Base-by-base conservation (phyloP, 2,329 filamentous ascomycete species). In the Trichoderma cornu-damae region DNA sequence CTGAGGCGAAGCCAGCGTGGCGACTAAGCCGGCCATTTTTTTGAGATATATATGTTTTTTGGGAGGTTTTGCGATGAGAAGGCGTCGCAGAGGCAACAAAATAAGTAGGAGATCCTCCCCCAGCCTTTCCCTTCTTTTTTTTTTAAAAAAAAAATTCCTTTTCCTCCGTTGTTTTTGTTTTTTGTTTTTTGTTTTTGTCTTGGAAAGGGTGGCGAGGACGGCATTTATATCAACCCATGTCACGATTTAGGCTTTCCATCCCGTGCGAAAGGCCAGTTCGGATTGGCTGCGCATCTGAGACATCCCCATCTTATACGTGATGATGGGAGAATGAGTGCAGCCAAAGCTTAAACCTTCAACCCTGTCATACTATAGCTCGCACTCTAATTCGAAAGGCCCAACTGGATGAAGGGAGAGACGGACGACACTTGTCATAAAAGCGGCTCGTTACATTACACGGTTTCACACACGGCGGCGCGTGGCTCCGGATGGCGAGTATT, bases 1-100 rank as follows among this genome's bases (percentile, higher is more conserved):
- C 22, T 51, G 56, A 9, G 60, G 59, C 40, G 52, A 43, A 26
- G 40, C 47, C 11, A 64, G 22, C 2, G 50, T 18, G 18, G 43
- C 53, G 8, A 56, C 20, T 6, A 58, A 22, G 44, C 32, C 35
- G 26, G 28, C 56, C 55, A 58, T 59, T n/a, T n/a, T n/a, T n/a
- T n/a, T n/a, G n/a, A n/a, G n/a, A n/a, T n/a, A n/a, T n/a, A n/a
- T n/a, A n/a, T n/a, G n/a, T n/a, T n/a, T n/a, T n/a, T n/a, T n/a
- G n/a, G n/a, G n/a, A n/a, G n/a, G 12, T 38, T 49, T 30, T 38
- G 24, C 8, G 7, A n/a, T n/a, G 9, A n/a, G 8, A 20, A 22
- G 3, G 40, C 8, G 30, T 6, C 24, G 35, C n/a, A 37, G 9
- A 50, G n/a, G 26, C 18, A 22, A n/a, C 24, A 7, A 28, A 46